Conservation (phyloP, 441 rosid species). For the Jatropha podagrica region DNA sequence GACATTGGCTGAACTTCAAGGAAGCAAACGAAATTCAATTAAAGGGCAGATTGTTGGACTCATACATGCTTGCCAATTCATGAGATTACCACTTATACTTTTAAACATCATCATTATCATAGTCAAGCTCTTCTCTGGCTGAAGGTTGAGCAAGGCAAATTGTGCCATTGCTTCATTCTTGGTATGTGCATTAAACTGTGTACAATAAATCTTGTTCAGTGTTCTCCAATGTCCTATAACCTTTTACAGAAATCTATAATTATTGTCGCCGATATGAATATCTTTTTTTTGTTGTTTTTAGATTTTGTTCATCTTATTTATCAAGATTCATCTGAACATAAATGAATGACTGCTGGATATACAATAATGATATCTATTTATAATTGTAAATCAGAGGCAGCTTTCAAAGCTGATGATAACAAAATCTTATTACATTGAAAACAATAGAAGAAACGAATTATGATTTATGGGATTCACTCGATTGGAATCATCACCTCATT, state of each 20-base stretch:
- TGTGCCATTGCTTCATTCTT: constrained; percentile 12
- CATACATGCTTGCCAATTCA: constrained; percentile 76
- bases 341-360: neutral
- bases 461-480: constrained; percentile 38
- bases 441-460: neutral
- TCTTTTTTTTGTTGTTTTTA: neutral
- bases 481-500: constrained; percentile 81
- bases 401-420: neutral
- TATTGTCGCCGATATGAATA: too few species aligned
- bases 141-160: constrained; percentile 14
- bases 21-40: constrained; percentile 52
- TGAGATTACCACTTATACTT: constrained; percentile 76
- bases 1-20: constrained; percentile 68
- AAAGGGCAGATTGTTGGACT: constrained; percentile 77
- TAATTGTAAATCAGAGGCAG: too few species aligned
- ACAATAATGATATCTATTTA: neutral
- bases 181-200: neutral
- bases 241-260: too few species aligned
- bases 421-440: neutral
- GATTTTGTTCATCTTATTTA: neutral
- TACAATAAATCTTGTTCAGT: too few species aligned
- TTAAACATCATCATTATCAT: constrained; percentile 55
- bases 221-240: too few species aligned
- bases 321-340: neutral
- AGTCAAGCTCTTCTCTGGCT: constrained; percentile 63